phyloP scores from a whole-genome alignment of 345 rosid genomes.

The Ailanthus altissimus region DNA sequence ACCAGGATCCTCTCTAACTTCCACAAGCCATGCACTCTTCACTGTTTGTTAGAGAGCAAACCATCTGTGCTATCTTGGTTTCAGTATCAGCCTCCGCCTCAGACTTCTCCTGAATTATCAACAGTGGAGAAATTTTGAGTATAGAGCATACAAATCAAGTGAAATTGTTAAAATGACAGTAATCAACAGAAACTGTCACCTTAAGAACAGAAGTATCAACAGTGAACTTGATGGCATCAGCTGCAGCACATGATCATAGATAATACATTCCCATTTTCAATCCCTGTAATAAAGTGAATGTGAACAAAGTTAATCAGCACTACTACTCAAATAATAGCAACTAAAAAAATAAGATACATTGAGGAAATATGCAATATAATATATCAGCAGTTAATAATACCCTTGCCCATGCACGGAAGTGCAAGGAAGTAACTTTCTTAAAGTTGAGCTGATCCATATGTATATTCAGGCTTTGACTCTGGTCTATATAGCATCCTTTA shows the following conservation, averaged over 20 bases:
- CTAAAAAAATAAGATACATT: not conserved
- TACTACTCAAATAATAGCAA: not conserved
- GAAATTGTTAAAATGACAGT: not conserved
- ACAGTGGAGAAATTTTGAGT: not conserved
- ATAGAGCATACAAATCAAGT: not conserved
- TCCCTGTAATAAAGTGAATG: slow-evolving; percentile 44
- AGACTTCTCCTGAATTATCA: slow-evolving; percentile 43
- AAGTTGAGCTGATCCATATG: slow-evolving; percentile 91
- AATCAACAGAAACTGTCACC: slow-evolving; percentile 35
- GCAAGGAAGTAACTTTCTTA: slow-evolving; percentile 77
- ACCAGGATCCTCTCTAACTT: slow-evolving; percentile 36
- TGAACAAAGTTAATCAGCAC: not conserved
- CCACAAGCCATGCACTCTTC: slow-evolving; percentile 93
- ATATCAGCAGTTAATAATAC: slow-evolving; percentile 40
- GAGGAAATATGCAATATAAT: not conserved
- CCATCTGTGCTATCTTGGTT: slow-evolving; percentile 79
- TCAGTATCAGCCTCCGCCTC: slow-evolving; percentile 35
- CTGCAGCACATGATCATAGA: slow-evolving; percentile 87
- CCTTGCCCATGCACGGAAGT: slow-evolving; percentile 86
- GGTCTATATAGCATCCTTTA: slow-evolving; percentile 93
- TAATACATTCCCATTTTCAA: slow-evolving; percentile 95
- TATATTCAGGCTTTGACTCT: slow-evolving; percentile 93
- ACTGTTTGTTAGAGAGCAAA: slow-evolving; percentile 80
- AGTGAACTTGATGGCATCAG: slow-evolving; percentile 98
- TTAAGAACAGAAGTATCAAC: slow-evolving; percentile 73